Evolutionary conservation across 2,329 filamentous ascomycete genomes (phyloP).

Genomic region (Monilinia polystroma): DNA sequence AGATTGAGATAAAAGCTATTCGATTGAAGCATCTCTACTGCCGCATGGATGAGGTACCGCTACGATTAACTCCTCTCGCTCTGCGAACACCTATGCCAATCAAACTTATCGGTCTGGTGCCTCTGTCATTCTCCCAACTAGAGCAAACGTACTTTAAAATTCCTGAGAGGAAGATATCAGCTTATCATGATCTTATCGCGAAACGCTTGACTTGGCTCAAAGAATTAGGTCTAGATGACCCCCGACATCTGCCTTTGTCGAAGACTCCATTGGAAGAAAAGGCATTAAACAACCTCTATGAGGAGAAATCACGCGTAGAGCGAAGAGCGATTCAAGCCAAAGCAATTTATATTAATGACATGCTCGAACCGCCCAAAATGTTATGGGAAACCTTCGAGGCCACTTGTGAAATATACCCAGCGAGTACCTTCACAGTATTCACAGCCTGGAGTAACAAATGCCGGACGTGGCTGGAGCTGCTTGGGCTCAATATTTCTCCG

Average conservation of each 20-base stretch:
- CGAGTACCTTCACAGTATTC: not conserved
- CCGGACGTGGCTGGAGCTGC: not conserved
- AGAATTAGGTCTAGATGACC: not conserved
- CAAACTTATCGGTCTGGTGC: not conserved
- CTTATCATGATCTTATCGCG: not conserved
- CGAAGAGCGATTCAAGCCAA: conserved; percentile 14
- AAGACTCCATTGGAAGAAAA: not conserved
- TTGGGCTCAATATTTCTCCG: not conserved
- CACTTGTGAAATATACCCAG: conserved; percentile 8
- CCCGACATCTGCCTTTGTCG: not conserved
- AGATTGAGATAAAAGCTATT: conserved; percentile 9
- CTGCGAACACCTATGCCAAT: conserved; percentile 1
- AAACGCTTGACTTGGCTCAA: conserved; percentile 5
- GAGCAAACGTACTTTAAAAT: not conserved
- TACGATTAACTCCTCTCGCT: not conserved
- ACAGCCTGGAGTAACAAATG: not conserved
- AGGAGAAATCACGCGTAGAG: not conserved
- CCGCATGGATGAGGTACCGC: not conserved
- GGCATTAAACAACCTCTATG: conserved; percentile 3
- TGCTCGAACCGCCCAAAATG: not conserved
- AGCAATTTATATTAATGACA: conserved; percentile 1
- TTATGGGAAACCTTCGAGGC: not conserved
- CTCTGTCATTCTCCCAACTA: not conserved
- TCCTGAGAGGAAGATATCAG: not conserved
- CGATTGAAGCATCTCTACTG: not conserved